Evolutionary conservation across 306 rosid genomes (phyloP), one percentile per base, ranked within the genome.

Genomic region (Dicorynia guianensis): DNA sequence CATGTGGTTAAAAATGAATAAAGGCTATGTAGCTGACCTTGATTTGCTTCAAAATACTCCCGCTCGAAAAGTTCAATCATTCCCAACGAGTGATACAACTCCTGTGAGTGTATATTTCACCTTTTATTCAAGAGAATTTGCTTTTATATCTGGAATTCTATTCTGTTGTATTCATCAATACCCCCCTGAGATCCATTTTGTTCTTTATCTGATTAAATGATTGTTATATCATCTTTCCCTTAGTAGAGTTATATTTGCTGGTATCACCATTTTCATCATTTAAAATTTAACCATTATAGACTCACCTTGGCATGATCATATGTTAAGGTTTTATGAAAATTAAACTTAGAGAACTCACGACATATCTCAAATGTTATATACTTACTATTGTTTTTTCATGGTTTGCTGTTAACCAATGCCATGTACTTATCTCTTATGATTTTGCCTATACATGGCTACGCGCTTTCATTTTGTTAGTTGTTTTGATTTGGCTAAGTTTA

Each of bases 1-100:
- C 65, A 78, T 84, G 48, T 95, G 99, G 99, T 46, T 92, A 83
- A 92, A 95, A 85, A 80, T 95, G 97, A 95, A 95, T 78, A 91
- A 88, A 42, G 99, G 97, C 61, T 92, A 63, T 63, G 76, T 89
- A 58, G 96, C 88, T 55, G 90, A 95, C 78, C 97, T 95, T 74
- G 97, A 95, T 77, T 87, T 88, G 19, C 90, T 90, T 87, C 91
- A 95, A 83, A 76, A 66, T 43, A 92, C 97, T 76, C 97, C 98
- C 1, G 69, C 87, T 18, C 85, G 87, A 76, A 85, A 85, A 80
- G 84, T 84, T 83, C 93, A 89, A 75, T 85, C 96, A 72, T 90
- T 90, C 86, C 96, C 88, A 1, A 49, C 85, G 61, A 83, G 74
- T 71, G 93, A 86, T 43, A 56, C 63, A 57, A 79, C 87, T 85